Evolutionary conservation across 768 basidiomycete species (phyloP), one percentile per base, ranked within the genome.

Genomic region (Leccinum uliginosum): DNA sequence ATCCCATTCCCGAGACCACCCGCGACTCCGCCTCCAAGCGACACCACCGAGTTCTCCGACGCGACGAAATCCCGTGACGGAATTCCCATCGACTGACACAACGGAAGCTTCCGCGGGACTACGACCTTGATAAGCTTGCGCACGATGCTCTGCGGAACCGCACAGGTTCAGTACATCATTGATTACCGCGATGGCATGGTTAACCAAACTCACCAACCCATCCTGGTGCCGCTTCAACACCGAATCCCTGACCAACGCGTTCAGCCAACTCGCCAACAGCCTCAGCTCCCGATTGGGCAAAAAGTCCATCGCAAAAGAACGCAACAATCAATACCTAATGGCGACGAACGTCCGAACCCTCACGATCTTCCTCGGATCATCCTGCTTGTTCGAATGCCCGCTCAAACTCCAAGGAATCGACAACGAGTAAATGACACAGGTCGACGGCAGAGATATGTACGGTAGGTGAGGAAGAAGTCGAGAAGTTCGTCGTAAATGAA

Each of bases 391-490:
- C 51, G 54, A 51, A 58, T 65, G 65, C 2, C 67, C 65, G 23
- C 72, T 73, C 46, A 93, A 1, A 91, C 85, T 93, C 93, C 96
- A 66, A 92, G 89, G 70, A 96, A 96, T 24, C 94, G 83, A 59
- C 85, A 86, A 93, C 88, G 50, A 97, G 78, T 32, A 96, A 75
- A 61, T 90, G 85, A 50, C 87, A 86, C 29, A 97, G 78, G 65
- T 93, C 91, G 54, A 87, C 76, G 3, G 89, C 84, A 52, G 79
- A 80, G 68, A 95, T 93, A 95, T 45, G 89, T 84, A 54, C 93
- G 85, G 67, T 93, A 96, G 2, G 93, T 94, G 69, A 95, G 80
- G 80, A 97, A 93, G 70, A 95, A 95, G 64, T 90, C 85, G 55
- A 93, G 79, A 27, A 94, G 78, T 63, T 93, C 90, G 68, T 93